Evolutionary conservation across 495 filamentous ascomycete genomes (phyloP), one percentile per base, ranked within the genome.

Genomic region (Amphirosellinia nigrospora): DNA sequence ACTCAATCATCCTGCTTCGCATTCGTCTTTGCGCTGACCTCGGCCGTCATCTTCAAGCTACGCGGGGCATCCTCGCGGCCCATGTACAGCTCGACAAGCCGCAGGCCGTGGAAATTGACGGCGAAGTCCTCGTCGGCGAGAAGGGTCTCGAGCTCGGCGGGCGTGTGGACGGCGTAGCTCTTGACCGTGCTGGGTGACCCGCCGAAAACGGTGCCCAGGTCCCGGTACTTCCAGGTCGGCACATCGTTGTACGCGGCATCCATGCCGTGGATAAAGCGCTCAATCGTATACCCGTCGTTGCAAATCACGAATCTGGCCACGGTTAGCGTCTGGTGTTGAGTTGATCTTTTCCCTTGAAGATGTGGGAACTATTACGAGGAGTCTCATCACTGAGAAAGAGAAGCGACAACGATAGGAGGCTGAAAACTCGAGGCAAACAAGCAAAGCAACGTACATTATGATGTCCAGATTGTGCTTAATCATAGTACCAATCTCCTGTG

Each of bases 31-130:
- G 89, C 88, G 75, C 92, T 92, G 4, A 86, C 85, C 76, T 87
- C 85, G 5, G 93, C 92, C 34, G 92, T 90, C 58, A 90, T 84
- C 75, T 90, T 90, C 79, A 97, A 76, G 23, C 86, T 89, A 56
- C 84, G 78, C 0, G 94, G 94, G 30, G 93, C 90, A 79, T 97
- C 94, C 65, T 94, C 86, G 79, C 89, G 90, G 21, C 89, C 89
- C 88, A 97, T 94, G 76, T 93, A 93, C 60, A 97, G 64, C 81
- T 97, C 94, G 32, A 97, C 94, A 79, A 97, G 86, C 82, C 95
- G 79, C 61, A 85, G 55, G 45, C 72, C 79, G 30, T 77, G 74
- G 34, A 83, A 76, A 9, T 30, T 34, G 64, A 77, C 78, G 59
- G 83, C 85, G 77, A 97, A 97, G 30, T 87, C 82, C 69, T 88